Percentiles rank a stretch among this genome's conserved stretches.
These are phyloP conservation scores for Cornus kousa DNA, from an alignment of 148 eudicot genomes.

Conservation along the genomic window DNA sequence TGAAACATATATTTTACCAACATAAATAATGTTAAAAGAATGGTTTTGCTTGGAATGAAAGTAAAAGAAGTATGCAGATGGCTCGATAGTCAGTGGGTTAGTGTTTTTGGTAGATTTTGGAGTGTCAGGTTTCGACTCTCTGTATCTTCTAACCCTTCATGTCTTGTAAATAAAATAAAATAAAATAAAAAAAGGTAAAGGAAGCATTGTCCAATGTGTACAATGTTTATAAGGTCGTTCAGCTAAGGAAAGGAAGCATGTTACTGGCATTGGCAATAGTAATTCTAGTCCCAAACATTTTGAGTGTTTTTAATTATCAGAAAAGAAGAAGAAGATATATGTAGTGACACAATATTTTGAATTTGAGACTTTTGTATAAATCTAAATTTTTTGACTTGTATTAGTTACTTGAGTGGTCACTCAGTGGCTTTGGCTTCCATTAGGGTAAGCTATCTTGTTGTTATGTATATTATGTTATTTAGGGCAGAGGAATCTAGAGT, in stretches of 20 bases:
- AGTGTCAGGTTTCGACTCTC: too few species aligned
- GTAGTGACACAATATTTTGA: neutral
- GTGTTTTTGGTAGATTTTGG: too few species aligned
- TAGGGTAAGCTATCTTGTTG: neutral
- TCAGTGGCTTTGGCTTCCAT: neutral
- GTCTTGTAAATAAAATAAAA: too few species aligned
- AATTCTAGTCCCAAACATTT: neutral
- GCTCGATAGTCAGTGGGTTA: too few species aligned
- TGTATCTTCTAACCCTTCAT: too few species aligned
- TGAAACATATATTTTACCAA: too few species aligned
- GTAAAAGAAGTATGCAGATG: too few species aligned
- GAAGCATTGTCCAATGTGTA: constrained; percentile 62
- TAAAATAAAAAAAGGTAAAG: too few species aligned
- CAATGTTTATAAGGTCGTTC: constrained; percentile 70
- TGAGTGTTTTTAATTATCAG: too few species aligned
- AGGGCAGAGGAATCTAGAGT: neutral
- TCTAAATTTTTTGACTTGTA: neutral
- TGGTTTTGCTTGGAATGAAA: too few species aligned
- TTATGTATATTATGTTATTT: too few species aligned
- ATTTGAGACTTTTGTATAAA: neutral
- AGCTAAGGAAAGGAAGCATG: constrained; percentile 81
- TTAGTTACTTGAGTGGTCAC: neutral
- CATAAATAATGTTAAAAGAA: too few species aligned
- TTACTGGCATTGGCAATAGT: constrained; percentile 92
- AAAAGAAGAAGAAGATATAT: constrained; percentile 12